Evolutionary conservation across 2,329 filamentous ascomycete species (phyloP), one percentile per base, ranked within the genome.

Genomic region (Tolypocladium cylindrosporum): DNA sequence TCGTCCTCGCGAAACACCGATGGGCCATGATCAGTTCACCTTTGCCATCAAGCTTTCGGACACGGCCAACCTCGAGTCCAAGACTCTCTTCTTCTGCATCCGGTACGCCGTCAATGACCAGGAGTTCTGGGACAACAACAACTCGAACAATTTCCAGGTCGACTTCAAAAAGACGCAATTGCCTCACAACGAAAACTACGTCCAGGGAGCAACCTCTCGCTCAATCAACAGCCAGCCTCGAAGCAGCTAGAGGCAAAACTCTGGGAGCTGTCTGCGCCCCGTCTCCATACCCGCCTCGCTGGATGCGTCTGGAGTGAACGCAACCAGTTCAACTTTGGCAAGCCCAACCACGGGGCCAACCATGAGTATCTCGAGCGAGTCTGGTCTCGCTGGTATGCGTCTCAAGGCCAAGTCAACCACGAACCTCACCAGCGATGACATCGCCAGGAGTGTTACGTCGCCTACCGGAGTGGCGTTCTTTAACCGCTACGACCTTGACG

Each of bases 121-220:
- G 62, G 93, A 97, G 66, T 90, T 85, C 72, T 99, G 94, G 94
- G 94, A 99, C 74, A 99, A 93, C 80, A 97, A 99, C 72, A 78
- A 79, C 65, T 77, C 79, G 39, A 83, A 85, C 73, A 97, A 99
- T 75, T 99, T 94, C 75, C 92, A 97, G 72, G 84, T 97, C 57
- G 91, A 96, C 72, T 99, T 99, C 76, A 79, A 80, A 63, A 95
- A 92, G 80, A 91, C 90, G 75, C 74, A 81, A 64, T 81, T 89
- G 60, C 77, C 82, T n/a, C 80, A 80, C 66, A 84, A 79, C 55
- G 80, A 85, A 76, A 78, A 77, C 59, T 75, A 75, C 58, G 71
- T 75, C 34, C 75, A 80, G 61, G 77, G 80, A 13, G 74, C 79
- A 13, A 73, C 76, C 10, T 77, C 79, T 45, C 79, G 81, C 45